Evolutionary conservation across 495 filamentous ascomycete genomes (phyloP).

Genomic region (Trichoderma parareesei): DNA sequence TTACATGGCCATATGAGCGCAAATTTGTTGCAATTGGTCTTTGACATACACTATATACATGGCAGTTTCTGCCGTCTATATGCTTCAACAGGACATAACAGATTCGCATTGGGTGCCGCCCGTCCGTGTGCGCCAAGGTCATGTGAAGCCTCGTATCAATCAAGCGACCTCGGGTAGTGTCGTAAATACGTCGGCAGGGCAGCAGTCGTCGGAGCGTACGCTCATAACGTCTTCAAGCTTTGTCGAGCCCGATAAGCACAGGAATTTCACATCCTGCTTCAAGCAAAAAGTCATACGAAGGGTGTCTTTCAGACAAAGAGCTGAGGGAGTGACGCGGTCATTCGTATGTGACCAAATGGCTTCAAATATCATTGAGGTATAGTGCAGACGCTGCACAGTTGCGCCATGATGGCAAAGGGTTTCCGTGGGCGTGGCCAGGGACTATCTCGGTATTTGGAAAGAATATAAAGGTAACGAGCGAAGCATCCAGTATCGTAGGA

Average conservation of each 20-base stretch:
- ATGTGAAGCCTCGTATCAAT: no score
- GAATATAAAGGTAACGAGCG: background rate
- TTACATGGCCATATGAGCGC: no score
- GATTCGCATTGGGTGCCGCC: no score
- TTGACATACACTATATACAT: no score
- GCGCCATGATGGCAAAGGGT: background rate
- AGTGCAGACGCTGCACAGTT: background rate
- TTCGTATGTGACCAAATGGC: background rate
- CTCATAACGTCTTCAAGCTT: background rate
- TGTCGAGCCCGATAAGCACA: background rate
- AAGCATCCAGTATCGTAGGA: background rate
- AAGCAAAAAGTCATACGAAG: background rate
- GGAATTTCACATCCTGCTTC: background rate
- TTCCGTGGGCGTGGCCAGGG: background rate
- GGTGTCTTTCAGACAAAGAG: background rate
- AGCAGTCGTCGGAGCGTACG: no score
- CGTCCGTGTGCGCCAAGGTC: no score
- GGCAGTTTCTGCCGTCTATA: no score
- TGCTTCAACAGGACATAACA: no score
- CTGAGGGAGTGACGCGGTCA: background rate
- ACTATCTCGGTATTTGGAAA: background rate
- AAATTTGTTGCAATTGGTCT: no score
- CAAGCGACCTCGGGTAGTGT: no score
- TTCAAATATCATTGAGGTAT: background rate
- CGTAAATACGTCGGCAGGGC: no score